These are phyloP conservation scores for Podaxis carcinomalis DNA, from an alignment of 768 basidiomycete genomes.

Conservation along the genomic window DNA sequence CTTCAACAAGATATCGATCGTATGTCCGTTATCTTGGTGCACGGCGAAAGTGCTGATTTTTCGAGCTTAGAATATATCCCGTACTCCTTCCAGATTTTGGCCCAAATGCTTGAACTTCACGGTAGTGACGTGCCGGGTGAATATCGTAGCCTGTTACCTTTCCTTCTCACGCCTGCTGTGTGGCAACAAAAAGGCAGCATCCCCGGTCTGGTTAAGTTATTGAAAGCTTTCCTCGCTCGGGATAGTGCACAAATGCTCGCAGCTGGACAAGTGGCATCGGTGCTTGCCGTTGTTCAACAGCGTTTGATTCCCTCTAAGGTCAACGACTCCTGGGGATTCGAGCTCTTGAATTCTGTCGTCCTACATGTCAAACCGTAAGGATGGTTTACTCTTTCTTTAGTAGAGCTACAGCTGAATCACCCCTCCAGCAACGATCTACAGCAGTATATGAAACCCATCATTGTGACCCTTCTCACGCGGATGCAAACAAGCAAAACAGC, in stretches of 20 bases:
- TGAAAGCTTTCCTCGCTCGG: conserved; percentile 77
- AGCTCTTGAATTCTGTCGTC: conserved; percentile 77
- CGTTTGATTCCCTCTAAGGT: conserved; percentile 81
- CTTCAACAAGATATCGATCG: conserved; percentile 92
- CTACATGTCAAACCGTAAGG: conserved; percentile 73
- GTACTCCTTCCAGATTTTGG: conserved; percentile 94
- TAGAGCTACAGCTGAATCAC: not conserved
- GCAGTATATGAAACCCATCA: conserved; percentile 68
- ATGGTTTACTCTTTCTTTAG: not conserved
- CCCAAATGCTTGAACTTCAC: conserved; percentile 92
- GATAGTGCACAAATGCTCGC: conserved; percentile 66
- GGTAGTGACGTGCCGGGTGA: conserved; percentile 57
- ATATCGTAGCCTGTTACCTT: conserved; percentile 76
- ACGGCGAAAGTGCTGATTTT: not conserved
- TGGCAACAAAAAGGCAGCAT: conserved; percentile 97
- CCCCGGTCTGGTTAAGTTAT: conserved; percentile 85
- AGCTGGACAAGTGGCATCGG: conserved; percentile 66
- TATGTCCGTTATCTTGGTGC: conserved; percentile 29
- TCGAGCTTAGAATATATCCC: conserved; percentile 83
- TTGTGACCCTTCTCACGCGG: conserved; percentile 78
- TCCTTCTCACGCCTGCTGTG: conserved; percentile 77
- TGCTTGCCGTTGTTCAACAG: conserved; percentile 89
- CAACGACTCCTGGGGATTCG: conserved; percentile 91
- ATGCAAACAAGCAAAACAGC: conserved; percentile 89
- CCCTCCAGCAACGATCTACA: conserved; percentile 52